A percentile compares a stretch with the other conserved stretches of the same genome.
Evolutionary conservation across 2,329 filamentous ascomycete genomes (phyloP).

Genomic region (Stromatinia cepivora): DNA sequence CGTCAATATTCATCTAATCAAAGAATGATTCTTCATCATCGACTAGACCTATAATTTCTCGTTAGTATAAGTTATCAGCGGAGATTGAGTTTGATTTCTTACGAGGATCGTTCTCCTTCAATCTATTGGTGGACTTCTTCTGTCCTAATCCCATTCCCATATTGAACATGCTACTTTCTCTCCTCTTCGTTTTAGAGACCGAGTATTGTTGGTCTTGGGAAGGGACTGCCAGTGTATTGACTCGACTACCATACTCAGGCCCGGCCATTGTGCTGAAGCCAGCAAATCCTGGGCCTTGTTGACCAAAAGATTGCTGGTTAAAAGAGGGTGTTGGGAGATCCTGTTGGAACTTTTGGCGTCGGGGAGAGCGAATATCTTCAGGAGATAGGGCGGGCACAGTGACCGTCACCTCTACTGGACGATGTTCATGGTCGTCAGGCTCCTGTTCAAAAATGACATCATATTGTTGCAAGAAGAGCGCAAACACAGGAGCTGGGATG

Average conservation of each 20-base stretch:
- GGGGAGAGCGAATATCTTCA: constrained; percentile 62
- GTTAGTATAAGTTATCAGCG: constrained; percentile 16
- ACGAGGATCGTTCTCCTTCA: constrained; percentile 37
- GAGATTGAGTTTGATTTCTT: constrained; percentile 24
- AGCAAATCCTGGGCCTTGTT: constrained; percentile 52
- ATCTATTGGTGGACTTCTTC: constrained; percentile 36
- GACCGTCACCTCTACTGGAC: constrained; percentile 49
- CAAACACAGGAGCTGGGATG: constrained; percentile 92
- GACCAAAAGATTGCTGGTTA: constrained; percentile 42
- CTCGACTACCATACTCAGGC: constrained; percentile 38
- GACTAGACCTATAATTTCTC: constrained; percentile 35
- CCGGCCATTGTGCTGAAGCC: constrained; percentile 37
- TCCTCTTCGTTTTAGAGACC: constrained; percentile 47
- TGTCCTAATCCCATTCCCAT: constrained; percentile 48
- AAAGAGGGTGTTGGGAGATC: constrained; percentile 66
- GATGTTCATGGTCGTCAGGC: constrained; percentile 63
- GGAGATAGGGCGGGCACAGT: constrained; percentile 46
- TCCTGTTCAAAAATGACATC: constrained; percentile 77
- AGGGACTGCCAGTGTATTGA: constrained; percentile 36
- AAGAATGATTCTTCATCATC: constrained; percentile 41
- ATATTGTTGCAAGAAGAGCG: constrained; percentile 89
- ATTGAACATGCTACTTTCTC: constrained; percentile 60
- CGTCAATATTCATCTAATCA: constrained; percentile 30
- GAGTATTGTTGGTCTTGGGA: constrained; percentile 34
- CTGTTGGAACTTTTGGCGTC: constrained; percentile 61